Base-by-base conservation (phyloP, 1,284 basidiomycete species). In the Sanghuangporus sanghuang region DNA sequence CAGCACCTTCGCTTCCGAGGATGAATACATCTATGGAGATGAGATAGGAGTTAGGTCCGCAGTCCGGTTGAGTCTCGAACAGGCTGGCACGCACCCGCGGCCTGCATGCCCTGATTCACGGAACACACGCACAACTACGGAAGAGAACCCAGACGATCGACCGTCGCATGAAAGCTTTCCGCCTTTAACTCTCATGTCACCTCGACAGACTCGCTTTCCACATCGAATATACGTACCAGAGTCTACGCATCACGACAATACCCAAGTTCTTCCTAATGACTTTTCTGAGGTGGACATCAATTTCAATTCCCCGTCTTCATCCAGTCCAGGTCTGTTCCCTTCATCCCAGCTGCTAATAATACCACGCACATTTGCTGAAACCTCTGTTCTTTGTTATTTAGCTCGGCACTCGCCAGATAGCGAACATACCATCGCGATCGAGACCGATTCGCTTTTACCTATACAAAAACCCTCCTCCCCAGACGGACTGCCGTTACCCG, bases 401-500 rank as follows among this genome's bases (percentile, higher is more conserved):
- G 42, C 21, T 12, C n/a, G 39, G 8, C 27, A 14, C 44, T 39
- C 42, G n/a, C 49, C 49, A 52, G 44, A 59, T 27, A 49, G 44
- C 44, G 27, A 42, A 36, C 40, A 46, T 35, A 36, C 16, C 8
- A 18, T 44, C 12, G 44, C 44, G 16, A 32, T 53, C 59, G 59
- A 61, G 40, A 61, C 59, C 9, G 59, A 61, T 38, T 39, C 35
- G n/a, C 52, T 61, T 2, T 36, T 61, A 12, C 54, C 54, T 49
- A 11, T 32, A 32, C 49, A 32, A 23, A 35, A 18, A 2, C 14
- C n/a, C 49, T 16, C 18, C 12, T 39, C 52, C 7, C 59, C n/a
- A 14, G 49, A 27, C 35, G 48, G 36, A 1, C n/a, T 53, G 16
- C 49, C 59, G 11, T 49, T 61, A 27, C 61, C 61, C 12, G 61